Evolutionary conservation across 2,329 filamentous ascomycete species (phyloP), one percentile per base, ranked within the genome.

Genomic region (Talaromyces sp.): DNA sequence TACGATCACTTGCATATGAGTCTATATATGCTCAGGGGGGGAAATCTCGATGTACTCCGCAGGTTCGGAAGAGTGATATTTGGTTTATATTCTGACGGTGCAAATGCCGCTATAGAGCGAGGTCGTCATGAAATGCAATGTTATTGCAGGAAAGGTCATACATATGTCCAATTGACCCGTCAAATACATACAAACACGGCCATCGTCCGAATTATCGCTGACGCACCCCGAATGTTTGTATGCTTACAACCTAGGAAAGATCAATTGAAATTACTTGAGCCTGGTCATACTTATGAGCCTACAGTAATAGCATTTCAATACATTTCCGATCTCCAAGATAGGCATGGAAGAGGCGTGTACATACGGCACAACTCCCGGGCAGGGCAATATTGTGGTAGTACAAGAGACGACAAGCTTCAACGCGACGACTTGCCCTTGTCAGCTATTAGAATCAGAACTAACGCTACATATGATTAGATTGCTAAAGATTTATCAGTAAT

Each of bases 401-500:
- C 14, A n/a, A 48, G 46, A n/a, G 46, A 31, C 25, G 16, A 31
- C 14, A 50, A n/a, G 46, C 46, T 31, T 28, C 25, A n/a, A 28
- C 6, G 16, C 11, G 46, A 50, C 46, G 31, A 50, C 46, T 28
- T 3, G 31, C 9, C 14, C 23, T 31, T n/a, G 25, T 50, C 28
- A n/a, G 6, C n/a, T 50, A 3, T 50, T 28, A 50, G 28, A 31
- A 31, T 50, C 31, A 31, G 46, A 50, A 31, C 14, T n/a, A 28
- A 31, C 7, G 5, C 1, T n/a, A 3, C 7, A 28, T 31, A n/a
- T n/a, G n/a, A n/a, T n/a, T n/a, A 2, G 64, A 66, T 11, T 72
- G 71, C 56, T 66, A 67, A 7, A 68, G 70, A 23, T 77, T 77
- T 56, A 70, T 77, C 2, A 56, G 52, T 1, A 70, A 72, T 28